phyloP scores from a whole-genome alignment of 2,329 filamentous ascomycete species.

The Cadophora luteo-olivacea region DNA sequence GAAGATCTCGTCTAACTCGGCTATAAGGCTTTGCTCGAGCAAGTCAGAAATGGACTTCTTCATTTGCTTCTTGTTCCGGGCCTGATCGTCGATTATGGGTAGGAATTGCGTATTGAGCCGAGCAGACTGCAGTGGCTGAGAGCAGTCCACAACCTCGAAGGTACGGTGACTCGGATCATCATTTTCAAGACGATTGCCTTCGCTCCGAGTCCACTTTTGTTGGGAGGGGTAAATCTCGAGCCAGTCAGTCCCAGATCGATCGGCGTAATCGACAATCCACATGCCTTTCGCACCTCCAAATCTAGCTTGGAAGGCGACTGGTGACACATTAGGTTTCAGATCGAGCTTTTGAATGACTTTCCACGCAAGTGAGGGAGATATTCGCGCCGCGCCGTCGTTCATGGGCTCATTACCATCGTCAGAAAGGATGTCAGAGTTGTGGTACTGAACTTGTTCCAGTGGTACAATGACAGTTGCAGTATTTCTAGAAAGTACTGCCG shows the following conservation, averaged over 20 bases:
- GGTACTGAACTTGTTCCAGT: slow-evolving; percentile 50
- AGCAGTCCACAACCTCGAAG: slow-evolving; percentile 65
- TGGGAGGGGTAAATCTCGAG: slow-evolving; percentile 73
- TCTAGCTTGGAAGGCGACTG: slow-evolving; percentile 71
- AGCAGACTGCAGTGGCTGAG: slow-evolving; percentile 51
- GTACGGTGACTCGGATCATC: slow-evolving; percentile 58
- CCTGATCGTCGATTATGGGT: slow-evolving; percentile 69
- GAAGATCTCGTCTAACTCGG: slow-evolving; percentile 59
- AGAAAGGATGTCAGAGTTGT: slow-evolving; percentile 19
- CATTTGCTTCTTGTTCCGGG: slow-evolving; percentile 54
- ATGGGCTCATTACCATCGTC: slow-evolving; percentile 57
- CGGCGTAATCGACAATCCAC: slow-evolving; percentile 67
- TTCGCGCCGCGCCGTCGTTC: slow-evolving; percentile 71
- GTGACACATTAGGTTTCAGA: slow-evolving; percentile 56
- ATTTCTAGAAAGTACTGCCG: slow-evolving; percentile 56
- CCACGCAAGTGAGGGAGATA: slow-evolving; percentile 65
- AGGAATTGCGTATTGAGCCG: slow-evolving; percentile 72
- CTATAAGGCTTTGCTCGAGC: slow-evolving; percentile 56
- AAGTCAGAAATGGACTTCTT: slow-evolving; percentile 54
- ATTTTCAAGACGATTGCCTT: too few relatives aligned
- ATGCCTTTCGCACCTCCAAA: slow-evolving; percentile 78
- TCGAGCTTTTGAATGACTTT: slow-evolving; percentile 58
- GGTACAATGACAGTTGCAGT: slow-evolving; percentile 50
- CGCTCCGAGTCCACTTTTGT: slow-evolving; percentile 68
- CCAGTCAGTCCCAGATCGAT: slow-evolving; percentile 59